Percentiles rank a stretch among this genome's conserved stretches.
These are phyloP conservation scores for Ogataea trehalophila DNA, from an alignment of 805 yeast genomes.

Conservation along the genomic window DNA sequence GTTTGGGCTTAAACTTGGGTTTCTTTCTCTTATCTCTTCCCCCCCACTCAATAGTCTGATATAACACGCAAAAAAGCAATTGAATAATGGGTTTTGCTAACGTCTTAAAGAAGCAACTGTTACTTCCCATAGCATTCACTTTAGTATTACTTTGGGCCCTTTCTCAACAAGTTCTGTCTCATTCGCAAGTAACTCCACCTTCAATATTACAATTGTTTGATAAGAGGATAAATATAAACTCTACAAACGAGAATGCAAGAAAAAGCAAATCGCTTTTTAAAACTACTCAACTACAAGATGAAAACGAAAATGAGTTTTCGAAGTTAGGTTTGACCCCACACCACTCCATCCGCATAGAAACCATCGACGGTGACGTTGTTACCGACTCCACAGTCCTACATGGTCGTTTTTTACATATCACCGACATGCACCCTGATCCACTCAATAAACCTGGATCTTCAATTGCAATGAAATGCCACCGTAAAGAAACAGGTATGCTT, in stretches of 20 bases:
- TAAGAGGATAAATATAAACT: no score
- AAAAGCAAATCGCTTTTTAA: background rate
- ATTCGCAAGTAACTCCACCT: no score
- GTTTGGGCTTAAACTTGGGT: no score
- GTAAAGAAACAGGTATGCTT: slow-evolving; percentile 29
- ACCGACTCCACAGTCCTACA: slow-evolving; percentile 34
- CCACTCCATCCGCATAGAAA: slow-evolving; percentile 31
- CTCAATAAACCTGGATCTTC: slow-evolving; percentile 50
- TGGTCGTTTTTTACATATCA: slow-evolving; percentile 80
- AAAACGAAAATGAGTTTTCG: slow-evolving; percentile 25
- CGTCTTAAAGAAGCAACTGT: no score
- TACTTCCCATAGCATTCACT: no score
- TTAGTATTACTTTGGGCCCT: no score
- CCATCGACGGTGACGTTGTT: slow-evolving; percentile 12
- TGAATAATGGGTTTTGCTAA: no score
- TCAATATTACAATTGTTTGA: no score
- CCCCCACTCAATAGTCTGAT: no score
- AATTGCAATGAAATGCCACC: slow-evolving; percentile 54
- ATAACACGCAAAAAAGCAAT: no score
- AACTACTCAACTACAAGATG: slow-evolving; percentile 9
- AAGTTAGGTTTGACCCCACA: slow-evolving; percentile 38
- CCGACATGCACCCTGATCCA: slow-evolving; percentile 85
- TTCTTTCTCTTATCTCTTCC: no score
- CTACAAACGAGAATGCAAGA: background rate
- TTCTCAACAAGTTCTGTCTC: no score